A percentile compares a stretch with the other conserved stretches of the same genome.
Evolutionary conservation across 2,329 filamentous ascomycete species (phyloP).

Genomic region (Scytalidium lignicola): DNA sequence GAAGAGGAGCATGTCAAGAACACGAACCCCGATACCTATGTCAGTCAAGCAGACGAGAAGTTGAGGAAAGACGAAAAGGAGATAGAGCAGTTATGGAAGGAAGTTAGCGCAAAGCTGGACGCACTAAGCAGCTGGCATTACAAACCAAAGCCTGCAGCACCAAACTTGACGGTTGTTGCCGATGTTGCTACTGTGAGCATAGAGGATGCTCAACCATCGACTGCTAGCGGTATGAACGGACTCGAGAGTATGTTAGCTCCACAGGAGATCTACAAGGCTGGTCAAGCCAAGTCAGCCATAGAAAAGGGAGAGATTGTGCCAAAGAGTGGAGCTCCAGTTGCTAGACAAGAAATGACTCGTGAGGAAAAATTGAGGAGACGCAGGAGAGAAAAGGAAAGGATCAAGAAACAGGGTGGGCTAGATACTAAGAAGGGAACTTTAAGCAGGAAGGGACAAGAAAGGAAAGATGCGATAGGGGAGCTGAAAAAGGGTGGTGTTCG

Average conservation of each 20-base stretch:
- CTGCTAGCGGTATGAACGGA: conserved; percentile 66
- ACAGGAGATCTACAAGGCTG: conserved; percentile 88
- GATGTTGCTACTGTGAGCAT: conserved; percentile 90
- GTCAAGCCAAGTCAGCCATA: conserved; percentile 50
- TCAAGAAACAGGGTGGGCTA: conserved; percentile 60
- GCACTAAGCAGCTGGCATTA: conserved; percentile 91
- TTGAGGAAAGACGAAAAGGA: conserved; percentile 76
- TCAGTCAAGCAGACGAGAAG: conserved; percentile 79
- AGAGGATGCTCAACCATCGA: conserved; percentile 90
- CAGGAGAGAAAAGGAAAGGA: conserved; percentile 79
- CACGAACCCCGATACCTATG: conserved; percentile 70
- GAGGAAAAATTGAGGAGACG: conserved; percentile 77
- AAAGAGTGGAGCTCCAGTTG: conserved; percentile 72
- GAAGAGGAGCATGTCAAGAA: conserved; percentile 84
- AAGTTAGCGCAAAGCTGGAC: conserved; percentile 75
- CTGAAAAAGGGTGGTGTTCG: conserved; percentile 83
- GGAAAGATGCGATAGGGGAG: conserved; percentile 42
- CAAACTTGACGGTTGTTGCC: conserved; percentile 79
- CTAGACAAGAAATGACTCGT: conserved; percentile 78
- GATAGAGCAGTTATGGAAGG: conserved; percentile 77
- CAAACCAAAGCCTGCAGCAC: conserved; percentile 78
- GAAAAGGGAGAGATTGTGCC: conserved; percentile 68
- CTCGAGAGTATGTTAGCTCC: conserved; percentile 76
- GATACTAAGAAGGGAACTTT: conserved; percentile 41
- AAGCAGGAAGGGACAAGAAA: conserved; percentile 55